Conservation (phyloP, 2,329 filamentous ascomycete genomes). For the Grosmannia clavigera region DNA sequence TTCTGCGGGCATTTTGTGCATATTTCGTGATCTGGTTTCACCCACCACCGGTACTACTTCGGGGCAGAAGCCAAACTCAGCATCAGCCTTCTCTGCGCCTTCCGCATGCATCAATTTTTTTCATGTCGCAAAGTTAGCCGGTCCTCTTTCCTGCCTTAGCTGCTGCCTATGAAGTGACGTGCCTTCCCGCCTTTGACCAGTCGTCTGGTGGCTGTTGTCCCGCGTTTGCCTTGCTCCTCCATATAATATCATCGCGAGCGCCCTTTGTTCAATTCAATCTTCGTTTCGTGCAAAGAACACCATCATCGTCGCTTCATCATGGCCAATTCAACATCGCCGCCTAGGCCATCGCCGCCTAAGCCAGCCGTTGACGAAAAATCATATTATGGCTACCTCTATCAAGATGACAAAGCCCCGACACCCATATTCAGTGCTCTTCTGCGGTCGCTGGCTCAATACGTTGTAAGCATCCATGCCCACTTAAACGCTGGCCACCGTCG, state of each 20-base stretch:
- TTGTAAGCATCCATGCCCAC: slow-evolving; percentile 41
- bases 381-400: slow-evolving; percentile 57
- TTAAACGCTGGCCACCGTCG: background rate
- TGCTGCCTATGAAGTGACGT: slow-evolving; percentile 2
- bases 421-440: slow-evolving; percentile 55
- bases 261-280: background rate
- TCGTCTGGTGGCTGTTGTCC: slow-evolving; percentile 1
- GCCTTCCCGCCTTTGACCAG: background rate
- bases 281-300: background rate
- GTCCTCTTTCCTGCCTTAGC: background rate
- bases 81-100: background rate
- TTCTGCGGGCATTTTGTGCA: background rate
- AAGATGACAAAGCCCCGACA: slow-evolving; percentile 54
- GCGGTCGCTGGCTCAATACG: slow-evolving; percentile 53
- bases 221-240: background rate
- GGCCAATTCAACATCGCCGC: slow-evolving; percentile 5
- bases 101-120: background rate
- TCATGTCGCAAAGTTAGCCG: background rate
- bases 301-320: slow-evolving; percentile 3
- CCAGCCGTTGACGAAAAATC: slow-evolving; percentile 17
- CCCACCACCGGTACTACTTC: background rate
- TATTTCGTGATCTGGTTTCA: background rate
- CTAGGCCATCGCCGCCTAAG: slow-evolving; percentile 8
- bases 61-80: background rate
- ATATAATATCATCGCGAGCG: background rate